Percentiles rank a stretch among this genome's conserved stretches.
Evolutionary conservation across 129 eudicot genomes (phyloP).

Genomic region (Lonicera japonica): DNA sequence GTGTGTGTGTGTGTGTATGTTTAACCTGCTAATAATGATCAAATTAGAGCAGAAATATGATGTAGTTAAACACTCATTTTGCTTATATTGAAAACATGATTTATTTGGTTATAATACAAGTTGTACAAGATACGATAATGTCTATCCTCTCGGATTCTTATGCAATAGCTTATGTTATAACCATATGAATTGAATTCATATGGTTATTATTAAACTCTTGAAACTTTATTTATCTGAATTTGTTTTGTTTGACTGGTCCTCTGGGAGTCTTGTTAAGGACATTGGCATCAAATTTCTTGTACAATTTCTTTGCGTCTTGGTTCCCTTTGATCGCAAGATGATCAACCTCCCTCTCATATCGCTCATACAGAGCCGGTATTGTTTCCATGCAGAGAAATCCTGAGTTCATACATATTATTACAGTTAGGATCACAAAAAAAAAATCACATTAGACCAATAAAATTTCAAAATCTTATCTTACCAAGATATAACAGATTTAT

Average conservation of each 20-base stretch:
- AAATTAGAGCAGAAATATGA: no score
- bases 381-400: slow-evolving; percentile 56
- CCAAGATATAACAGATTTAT: slow-evolving; percentile 63
- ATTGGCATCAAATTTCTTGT: slow-evolving; percentile 43
- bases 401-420: neutral
- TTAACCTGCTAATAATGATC: no score
- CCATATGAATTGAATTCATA: no score
- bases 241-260: slow-evolving; percentile 63
- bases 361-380: slow-evolving; percentile 67
- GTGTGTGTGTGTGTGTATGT: no score
- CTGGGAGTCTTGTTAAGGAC: slow-evolving; percentile 79
- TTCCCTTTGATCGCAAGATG: slow-evolving; percentile 52
- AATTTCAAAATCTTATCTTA: slow-evolving; percentile 19
- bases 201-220: no score
- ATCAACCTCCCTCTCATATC: slow-evolving; percentile 62
- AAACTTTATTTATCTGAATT: slow-evolving; percentile 21
- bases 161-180: no score
- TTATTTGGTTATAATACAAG: no score
- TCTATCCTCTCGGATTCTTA: no score
- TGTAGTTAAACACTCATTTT: no score
- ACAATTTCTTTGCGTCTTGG: slow-evolving; percentile 42
- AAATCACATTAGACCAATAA: neutral
- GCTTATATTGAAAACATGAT: no score
- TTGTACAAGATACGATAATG: no score
- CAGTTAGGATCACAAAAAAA: no score